These are phyloP conservation scores for Angophora floribunda DNA, from an alignment of 345 rosid species.

Conservation along the genomic window DNA sequence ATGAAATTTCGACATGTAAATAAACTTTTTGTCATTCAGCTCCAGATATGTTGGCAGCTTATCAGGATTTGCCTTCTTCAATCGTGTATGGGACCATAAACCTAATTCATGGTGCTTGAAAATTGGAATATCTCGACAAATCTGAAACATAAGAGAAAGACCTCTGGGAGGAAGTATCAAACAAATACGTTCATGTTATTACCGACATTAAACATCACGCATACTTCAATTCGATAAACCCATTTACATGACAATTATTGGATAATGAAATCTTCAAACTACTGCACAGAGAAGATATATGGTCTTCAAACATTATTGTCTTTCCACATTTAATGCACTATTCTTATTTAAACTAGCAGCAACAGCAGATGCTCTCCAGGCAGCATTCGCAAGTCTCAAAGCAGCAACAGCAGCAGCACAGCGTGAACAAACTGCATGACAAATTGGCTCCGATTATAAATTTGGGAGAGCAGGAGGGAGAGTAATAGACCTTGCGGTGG, in stretches of 20 bases:
- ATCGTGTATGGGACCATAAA: background rate
- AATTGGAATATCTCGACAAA: background rate
- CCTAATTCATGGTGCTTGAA: background rate
- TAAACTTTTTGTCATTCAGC: background rate
- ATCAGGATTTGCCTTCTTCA: background rate
- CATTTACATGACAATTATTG: background rate
- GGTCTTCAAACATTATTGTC: background rate
- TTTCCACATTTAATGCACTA: background rate
- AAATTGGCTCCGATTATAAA: background rate
- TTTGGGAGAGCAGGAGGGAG: background rate
- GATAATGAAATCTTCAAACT: background rate
- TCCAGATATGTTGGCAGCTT: background rate
- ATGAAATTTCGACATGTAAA: background rate
- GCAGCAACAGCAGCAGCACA: conserved; percentile 44
- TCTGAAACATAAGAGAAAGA: background rate
- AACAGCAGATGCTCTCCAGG: conserved; percentile 16
- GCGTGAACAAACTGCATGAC: conserved; percentile 20
- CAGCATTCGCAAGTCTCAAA: conserved; percentile 26
- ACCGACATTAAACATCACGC: background rate
- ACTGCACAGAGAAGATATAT: background rate
- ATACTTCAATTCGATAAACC: background rate
- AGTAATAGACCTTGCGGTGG: background rate
- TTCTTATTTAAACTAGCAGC: background rate
- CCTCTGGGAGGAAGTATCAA: background rate
- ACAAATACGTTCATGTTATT: background rate